A percentile compares a stretch with the other conserved stretches of the same genome.
Conservation (phyloP, 2,329 filamentous ascomycete species). For the Alternaria dauci region DNA sequence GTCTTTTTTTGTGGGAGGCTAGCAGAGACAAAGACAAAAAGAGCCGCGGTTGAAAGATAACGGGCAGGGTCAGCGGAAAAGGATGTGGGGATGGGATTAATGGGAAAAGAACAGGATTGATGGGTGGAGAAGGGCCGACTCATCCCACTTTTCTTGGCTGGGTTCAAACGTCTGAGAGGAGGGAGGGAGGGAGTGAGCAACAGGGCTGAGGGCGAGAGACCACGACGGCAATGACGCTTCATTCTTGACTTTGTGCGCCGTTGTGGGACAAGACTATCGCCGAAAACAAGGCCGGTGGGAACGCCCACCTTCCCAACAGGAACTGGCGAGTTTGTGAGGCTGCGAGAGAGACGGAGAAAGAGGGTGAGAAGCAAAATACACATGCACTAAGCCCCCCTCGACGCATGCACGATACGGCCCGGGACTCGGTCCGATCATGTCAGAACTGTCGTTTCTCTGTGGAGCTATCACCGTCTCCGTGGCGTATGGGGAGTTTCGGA, state of each 20-base stretch:
- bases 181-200: no score
- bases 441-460: background rate
- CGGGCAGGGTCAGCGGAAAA: background rate
- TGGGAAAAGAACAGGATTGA: conserved; percentile 2
- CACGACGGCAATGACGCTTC: background rate
- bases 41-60: background rate
- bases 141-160: background rate
- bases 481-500: background rate
- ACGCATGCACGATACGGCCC: conserved; percentile 5
- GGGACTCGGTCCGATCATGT: conserved; percentile 5
- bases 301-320: conserved; percentile 5
- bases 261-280: background rate
- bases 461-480: background rate
- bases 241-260: background rate
- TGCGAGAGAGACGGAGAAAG: background rate
- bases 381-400: background rate
- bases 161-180: background rate
- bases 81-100: conserved; percentile 2
- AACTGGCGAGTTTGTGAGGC: background rate
- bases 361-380: background rate
- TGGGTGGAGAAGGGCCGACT: conserved; percentile 3
- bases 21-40: background rate
- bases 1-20: background rate
- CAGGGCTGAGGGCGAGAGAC: background rate
- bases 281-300: conserved; percentile 5